A percentile compares a stretch with the other conserved stretches of the same genome.
Conservation (phyloP, 768 basidiomycete genomes). For the Podaxis pistillaris region DNA sequence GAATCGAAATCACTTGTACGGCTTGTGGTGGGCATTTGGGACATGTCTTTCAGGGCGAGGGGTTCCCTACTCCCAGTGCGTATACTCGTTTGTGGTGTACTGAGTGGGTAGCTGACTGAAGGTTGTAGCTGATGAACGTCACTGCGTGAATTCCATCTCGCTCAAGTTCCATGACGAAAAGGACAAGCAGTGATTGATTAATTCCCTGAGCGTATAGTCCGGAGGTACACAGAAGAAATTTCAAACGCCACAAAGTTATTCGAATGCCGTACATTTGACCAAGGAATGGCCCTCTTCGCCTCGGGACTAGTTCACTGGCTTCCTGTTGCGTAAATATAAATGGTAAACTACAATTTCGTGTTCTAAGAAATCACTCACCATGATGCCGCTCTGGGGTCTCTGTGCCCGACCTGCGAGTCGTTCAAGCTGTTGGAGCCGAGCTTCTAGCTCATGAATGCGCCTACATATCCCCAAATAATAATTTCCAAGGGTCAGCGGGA, state of each 20-base stretch:
- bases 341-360: too few species aligned
- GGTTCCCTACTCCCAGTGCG: constrained; percentile 71
- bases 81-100: background rate
- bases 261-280: too few species aligned
- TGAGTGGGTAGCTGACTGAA: background rate
- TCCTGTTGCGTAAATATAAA: too few species aligned
- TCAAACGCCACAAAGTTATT: too few species aligned
- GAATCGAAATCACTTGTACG: constrained; percentile 87
- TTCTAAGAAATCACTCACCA: too few species aligned
- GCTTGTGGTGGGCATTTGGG: constrained; percentile 94
- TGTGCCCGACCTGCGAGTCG: background rate
- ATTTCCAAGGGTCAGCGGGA: background rate
- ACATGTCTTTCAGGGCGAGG: constrained; percentile 94
- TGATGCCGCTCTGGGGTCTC: too few species aligned
- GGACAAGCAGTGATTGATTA: constrained; percentile 14
- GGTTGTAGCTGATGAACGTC: constrained; percentile 71
- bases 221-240: background rate
- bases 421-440: background rate
- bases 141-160: constrained; percentile 89
- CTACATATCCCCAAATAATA: background rate
- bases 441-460: background rate
- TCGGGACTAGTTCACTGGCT: too few species aligned
- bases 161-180: constrained; percentile 67
- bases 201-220: background rate
- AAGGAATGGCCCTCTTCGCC: too few species aligned